These are phyloP conservation scores for Terfezia claveryi DNA, from an alignment of 495 filamentous ascomycete species.

Conservation along the genomic window DNA sequence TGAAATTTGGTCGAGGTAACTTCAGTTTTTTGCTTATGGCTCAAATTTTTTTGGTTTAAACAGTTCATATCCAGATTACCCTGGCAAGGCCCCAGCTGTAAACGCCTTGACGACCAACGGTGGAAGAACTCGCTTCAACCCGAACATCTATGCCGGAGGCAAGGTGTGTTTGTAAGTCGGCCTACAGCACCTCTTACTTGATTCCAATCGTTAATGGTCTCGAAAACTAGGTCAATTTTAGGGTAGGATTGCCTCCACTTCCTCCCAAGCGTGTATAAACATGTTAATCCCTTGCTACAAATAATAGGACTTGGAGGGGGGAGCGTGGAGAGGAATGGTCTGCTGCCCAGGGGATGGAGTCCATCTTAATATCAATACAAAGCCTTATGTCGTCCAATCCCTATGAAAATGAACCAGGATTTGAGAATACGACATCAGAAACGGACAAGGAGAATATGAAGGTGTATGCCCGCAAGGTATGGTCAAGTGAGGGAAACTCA, in stretches of 20 bases:
- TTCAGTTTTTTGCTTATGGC: slow-evolving; percentile 15
- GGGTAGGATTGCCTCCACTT: slow-evolving; percentile 32
- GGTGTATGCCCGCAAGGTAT: slow-evolving; percentile 70
- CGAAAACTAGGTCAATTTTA: slow-evolving; percentile 50
- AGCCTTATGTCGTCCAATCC: slow-evolving; percentile 86
- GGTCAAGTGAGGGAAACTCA: not conserved
- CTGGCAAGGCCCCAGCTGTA: slow-evolving; percentile 57
- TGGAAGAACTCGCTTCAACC: slow-evolving; percentile 76
- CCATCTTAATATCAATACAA: slow-evolving; percentile 84
- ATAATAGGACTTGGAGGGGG: slow-evolving; percentile 69
- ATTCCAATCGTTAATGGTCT: not conserved
- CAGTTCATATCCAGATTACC: slow-evolving; percentile 42
- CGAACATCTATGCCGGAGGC: slow-evolving; percentile 80
- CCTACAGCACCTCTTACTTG: not conserved
- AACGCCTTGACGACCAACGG: slow-evolving; percentile 63
- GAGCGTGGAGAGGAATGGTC: slow-evolving; percentile 86
- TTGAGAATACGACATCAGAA: slow-evolving; percentile 45
- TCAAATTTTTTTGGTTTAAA: slow-evolving; percentile 2
- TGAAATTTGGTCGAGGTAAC: slow-evolving; percentile 45
- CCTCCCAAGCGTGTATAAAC: too few species aligned
- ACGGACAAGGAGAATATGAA: slow-evolving; percentile 53
- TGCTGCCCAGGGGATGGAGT: slow-evolving; percentile 83
- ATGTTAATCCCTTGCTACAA: slow-evolving; percentile 4
- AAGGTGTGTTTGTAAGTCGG: slow-evolving; percentile 68
- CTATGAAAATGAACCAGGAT: slow-evolving; percentile 91